Base-by-base conservation (phyloP, 2,329 filamentous ascomycete genomes). In the Trichoderma aggressivum region DNA sequence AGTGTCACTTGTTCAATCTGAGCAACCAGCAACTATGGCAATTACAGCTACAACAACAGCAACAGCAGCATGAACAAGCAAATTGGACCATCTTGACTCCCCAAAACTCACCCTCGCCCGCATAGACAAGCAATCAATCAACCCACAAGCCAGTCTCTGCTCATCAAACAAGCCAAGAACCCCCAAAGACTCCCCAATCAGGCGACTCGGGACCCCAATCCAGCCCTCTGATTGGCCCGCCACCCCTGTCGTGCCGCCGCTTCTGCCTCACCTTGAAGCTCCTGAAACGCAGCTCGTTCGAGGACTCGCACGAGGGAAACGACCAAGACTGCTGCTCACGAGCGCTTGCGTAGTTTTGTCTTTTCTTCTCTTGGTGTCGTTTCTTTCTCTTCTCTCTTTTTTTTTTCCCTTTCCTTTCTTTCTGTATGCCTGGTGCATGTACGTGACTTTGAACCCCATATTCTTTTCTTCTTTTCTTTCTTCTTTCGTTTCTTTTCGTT, bases 231-330 rank as follows among this genome's bases (percentile, higher is more conserved):
- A 72, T 72, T 72, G 70, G 70, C 59, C 59, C 50, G 18, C 34
- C 18, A 7, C n/a, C 65, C 59, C 56, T 64, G 64, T 50, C 39
- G 5, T 21, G 53, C 16, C 59, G 59, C 50, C 59, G 70, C 65
- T 59, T 70, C 53, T 72, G 70, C 70, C 59, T 72, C 70, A 72
- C 59, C 65, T 70, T 60, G 16, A 55, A 18, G n/a, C 36, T 66
- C 43, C 70, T 72, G 70, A 72, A 72, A 72, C 70, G 58, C 55
- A 24, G 63, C 65, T 59, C 32, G 70, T 71, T 66, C 55, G 59
- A 69, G 58, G 53, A 47, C 18, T 47, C 43, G 43, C 43, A 47
- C 43, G 43, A 47, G n/a, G 36, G 43, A 47, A 47, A 47, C 43
- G 43, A 21, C 43, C 43, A 47, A 47, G 43, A 47, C n/a, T 36